Conservation (phyloP, 768 basidiomycete genomes). For the Lactifluus volemus region DNA sequence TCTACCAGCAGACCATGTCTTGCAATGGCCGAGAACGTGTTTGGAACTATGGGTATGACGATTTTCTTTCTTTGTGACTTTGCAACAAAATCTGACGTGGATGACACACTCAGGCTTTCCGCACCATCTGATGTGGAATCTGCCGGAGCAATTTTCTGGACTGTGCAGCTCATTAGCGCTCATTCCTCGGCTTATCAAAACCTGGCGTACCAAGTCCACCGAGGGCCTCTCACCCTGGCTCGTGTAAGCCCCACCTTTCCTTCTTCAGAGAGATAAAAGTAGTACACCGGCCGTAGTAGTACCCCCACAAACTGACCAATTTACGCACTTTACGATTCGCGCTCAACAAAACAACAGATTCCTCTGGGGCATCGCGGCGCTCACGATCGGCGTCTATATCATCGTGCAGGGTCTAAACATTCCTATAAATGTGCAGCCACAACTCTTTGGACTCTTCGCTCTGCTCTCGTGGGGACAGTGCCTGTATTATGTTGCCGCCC, state of each 20-base stretch:
- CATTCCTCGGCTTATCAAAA: slow-evolving; percentile 68
- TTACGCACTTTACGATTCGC: slow-evolving; percentile 20
- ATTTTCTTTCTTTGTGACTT: slow-evolving; percentile 20
- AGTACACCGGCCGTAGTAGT: too few species aligned
- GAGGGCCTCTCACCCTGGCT: slow-evolving; percentile 60
- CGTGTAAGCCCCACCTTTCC: slow-evolving; percentile 33
- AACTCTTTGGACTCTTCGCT: slow-evolving; percentile 40
- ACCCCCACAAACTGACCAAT: too few species aligned
- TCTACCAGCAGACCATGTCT: slow-evolving; percentile 40
- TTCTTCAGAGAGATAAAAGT: too few species aligned
- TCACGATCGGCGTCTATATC: slow-evolving; percentile 60
- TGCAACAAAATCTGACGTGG: too few species aligned
- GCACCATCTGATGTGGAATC: not conserved
- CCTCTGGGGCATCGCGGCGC: slow-evolving; percentile 50
- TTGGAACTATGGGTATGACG: slow-evolving; percentile 52
- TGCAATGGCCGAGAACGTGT: slow-evolving; percentile 50
- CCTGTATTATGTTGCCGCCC: too few species aligned
- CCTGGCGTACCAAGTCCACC: slow-evolving; percentile 57
- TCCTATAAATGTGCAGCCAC: too few species aligned
- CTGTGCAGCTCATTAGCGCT: slow-evolving; percentile 50
- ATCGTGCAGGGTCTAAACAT: too few species aligned
- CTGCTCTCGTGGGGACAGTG: too few species aligned
- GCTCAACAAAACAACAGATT: slow-evolving; percentile 26
- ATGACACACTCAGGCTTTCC: too few species aligned
- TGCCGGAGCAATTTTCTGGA: slow-evolving; percentile 58